Evolutionary conservation across 805 yeast genomes (phyloP).

Genomic region (Kazachstania psychrophila): DNA sequence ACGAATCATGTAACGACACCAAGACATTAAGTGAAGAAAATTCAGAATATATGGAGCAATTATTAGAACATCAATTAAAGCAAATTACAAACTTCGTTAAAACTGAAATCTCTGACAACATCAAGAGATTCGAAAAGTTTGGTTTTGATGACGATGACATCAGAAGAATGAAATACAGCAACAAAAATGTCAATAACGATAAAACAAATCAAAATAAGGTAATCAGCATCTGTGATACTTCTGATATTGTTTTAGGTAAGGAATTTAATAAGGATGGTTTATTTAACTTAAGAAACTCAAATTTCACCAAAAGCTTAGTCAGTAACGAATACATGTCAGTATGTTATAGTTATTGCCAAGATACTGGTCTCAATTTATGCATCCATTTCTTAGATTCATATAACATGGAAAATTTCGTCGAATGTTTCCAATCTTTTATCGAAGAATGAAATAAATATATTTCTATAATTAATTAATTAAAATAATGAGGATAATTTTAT

Average conservation of each 20-base stretch:
- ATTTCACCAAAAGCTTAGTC: constrained; percentile 18
- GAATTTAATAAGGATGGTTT: constrained; percentile 1
- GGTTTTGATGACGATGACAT: constrained; percentile 26
- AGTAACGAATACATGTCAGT: constrained; percentile 21
- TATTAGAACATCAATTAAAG: constrained; percentile 21
- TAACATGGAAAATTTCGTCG: constrained; percentile 23
- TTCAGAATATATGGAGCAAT: constrained; percentile 13
- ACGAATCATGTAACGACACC: constrained; percentile 4
- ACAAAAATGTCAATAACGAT: constrained; percentile 1
- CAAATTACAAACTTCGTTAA: constrained; percentile 16
- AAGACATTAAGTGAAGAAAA: constrained; percentile 5
- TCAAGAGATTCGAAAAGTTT: constrained; percentile 15
- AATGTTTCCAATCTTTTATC: constrained; percentile 23
- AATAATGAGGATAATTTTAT: background rate
- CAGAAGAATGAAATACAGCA: constrained; percentile 21
- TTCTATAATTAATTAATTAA: background rate
- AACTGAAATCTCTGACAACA: constrained; percentile 9
- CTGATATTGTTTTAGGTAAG: constrained; percentile 11
- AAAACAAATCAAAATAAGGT: constrained; percentile 9
- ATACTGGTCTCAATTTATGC: constrained; percentile 20
- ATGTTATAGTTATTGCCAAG: constrained; percentile 16
- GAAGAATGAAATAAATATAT: constrained; percentile 7
- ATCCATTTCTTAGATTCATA: constrained; percentile 24
- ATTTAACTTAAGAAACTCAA: constrained; percentile 15
- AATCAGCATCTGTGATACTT: constrained; percentile 22